Percentiles rank a stretch among this genome's conserved stretches.
These are phyloP conservation scores for Alternaria arborescens DNA, from an alignment of 2,329 filamentous ascomycete species.

Conservation along the genomic window DNA sequence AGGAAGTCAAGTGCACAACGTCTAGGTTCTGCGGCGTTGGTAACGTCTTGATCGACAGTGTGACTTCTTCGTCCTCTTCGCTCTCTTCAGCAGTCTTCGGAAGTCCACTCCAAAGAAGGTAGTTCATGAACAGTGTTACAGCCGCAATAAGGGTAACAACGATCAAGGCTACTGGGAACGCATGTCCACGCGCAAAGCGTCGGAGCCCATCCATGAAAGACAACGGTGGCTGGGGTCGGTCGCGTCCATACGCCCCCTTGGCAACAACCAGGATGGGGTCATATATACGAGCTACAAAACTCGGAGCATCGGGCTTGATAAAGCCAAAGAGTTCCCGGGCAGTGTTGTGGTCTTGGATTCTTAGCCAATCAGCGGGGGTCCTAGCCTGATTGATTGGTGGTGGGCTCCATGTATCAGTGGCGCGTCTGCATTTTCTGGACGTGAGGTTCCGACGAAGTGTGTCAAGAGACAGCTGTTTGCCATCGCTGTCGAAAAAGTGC, in stretches of 20 bases:
- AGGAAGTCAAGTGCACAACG: slow-evolving; percentile 70
- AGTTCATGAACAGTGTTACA: slow-evolving; percentile 76
- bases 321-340: slow-evolving; percentile 79
- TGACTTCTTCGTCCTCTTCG: slow-evolving; percentile 57
- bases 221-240: slow-evolving; percentile 57
- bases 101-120: slow-evolving; percentile 73
- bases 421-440: slow-evolving; percentile 32
- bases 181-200: slow-evolving; percentile 68
- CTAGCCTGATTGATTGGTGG: slow-evolving; percentile 75
- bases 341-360: slow-evolving; percentile 80
- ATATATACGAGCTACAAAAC: slow-evolving; percentile 77
- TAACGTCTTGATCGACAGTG: slow-evolving; percentile 69
- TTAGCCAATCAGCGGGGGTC: slow-evolving; percentile 79
- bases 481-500: slow-evolving; percentile 75
- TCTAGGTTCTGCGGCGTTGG: slow-evolving; percentile 73
- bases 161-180: slow-evolving; percentile 70
- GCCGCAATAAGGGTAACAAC: slow-evolving; percentile 70
- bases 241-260: slow-evolving; percentile 72
- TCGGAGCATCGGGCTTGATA: slow-evolving; percentile 74
- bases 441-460: slow-evolving; percentile 32
- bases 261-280: slow-evolving; percentile 78
- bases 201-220: slow-evolving; percentile 62
- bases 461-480: slow-evolving; percentile 41
- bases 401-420: slow-evolving; percentile 45
- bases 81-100: slow-evolving; percentile 55